Percentiles rank a stretch among this genome's conserved stretches.
phyloP scores from a whole-genome alignment of 352 stramenopile species.

The Phytophthora cryptogea region DNA sequence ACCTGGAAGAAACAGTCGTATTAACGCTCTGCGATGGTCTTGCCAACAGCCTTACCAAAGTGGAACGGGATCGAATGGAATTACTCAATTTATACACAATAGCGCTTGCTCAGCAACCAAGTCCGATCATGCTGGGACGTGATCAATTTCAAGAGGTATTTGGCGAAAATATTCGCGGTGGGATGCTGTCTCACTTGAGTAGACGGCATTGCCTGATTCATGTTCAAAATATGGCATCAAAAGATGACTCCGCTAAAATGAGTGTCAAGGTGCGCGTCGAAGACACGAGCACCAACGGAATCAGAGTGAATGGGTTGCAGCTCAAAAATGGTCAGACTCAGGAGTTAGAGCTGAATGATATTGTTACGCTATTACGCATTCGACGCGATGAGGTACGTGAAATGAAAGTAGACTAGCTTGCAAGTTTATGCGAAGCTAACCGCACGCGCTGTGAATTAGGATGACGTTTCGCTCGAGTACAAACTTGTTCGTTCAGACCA shows the following conservation, averaged over 20 bases:
- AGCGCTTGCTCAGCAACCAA: conserved; percentile 33
- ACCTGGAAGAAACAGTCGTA: conserved; percentile 28
- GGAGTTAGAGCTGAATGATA: conserved; percentile 59
- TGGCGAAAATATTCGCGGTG: conserved; percentile 64
- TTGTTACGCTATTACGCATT: conserved; percentile 62
- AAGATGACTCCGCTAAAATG: conserved; percentile 30
- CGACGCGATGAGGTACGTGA: conserved; percentile 45
- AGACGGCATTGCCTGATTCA: conserved; percentile 70
- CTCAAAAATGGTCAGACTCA: conserved; percentile 50
- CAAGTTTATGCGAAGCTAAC: not conserved
- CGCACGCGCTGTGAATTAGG: conserved; percentile 25
- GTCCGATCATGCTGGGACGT: conserved; percentile 42
- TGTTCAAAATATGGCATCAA: conserved; percentile 37
- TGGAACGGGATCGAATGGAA: conserved; percentile 53
- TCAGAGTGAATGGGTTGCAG: conserved; percentile 57
- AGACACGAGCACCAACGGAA: conserved; percentile 77
- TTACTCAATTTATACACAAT: conserved; percentile 55
- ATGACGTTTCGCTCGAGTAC: conserved; percentile 52
- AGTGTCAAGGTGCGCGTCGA: conserved; percentile 56
- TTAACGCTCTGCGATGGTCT: conserved; percentile 51
- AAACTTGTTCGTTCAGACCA: conserved; percentile 32
- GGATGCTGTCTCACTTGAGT: conserved; percentile 60
- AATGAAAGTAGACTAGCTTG: conserved; percentile 6
- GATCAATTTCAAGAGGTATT: conserved; percentile 73
- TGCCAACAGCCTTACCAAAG: conserved; percentile 42